Evolutionary conservation across 768 basidiomycete genomes (phyloP).

Genomic region (Calvatia gigantea): DNA sequence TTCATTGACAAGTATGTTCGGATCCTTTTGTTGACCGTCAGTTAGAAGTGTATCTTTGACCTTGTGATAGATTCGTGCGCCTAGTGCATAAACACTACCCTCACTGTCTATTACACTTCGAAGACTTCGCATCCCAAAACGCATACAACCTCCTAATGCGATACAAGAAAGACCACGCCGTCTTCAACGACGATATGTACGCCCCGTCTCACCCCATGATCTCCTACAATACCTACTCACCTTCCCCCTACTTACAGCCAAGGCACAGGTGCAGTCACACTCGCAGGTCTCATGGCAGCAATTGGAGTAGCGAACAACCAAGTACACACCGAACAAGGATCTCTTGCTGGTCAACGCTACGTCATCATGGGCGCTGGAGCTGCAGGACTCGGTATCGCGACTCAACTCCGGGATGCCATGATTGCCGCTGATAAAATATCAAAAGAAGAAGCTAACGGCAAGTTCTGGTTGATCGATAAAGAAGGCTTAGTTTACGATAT

Average conservation of each 20-base stretch:
- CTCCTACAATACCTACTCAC: background rate
- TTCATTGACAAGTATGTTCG: conserved; percentile 67
- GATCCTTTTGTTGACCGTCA: background rate
- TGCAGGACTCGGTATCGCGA: conserved; percentile 78
- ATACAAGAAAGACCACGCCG: conserved; percentile 60
- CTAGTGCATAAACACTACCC: conserved; percentile 72
- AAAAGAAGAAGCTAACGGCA: conserved; percentile 52
- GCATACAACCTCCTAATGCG: conserved; percentile 63
- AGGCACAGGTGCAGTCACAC: conserved; percentile 74
- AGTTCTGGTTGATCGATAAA: conserved; percentile 74
- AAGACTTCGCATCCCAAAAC: conserved; percentile 81
- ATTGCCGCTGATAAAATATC: conserved; percentile 49
- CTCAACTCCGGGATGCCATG: conserved; percentile 76
- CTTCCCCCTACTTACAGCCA: conserved; percentile 40
- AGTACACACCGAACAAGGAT: conserved; percentile 29
- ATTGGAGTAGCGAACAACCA: conserved; percentile 52
- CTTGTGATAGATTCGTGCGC: conserved; percentile 58
- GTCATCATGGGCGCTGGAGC: conserved; percentile 80
- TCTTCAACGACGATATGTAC: conserved; percentile 87
- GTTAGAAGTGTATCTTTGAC: background rate
- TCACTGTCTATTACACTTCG: conserved; percentile 70
- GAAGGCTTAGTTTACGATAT: conserved; percentile 29
- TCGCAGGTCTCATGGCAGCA: conserved; percentile 67
- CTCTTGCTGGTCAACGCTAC: conserved; percentile 68
- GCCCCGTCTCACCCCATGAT: conserved; percentile 5